Evolutionary conservation across 306 rosid species (phyloP).

Genomic region (Myrica gale): DNA sequence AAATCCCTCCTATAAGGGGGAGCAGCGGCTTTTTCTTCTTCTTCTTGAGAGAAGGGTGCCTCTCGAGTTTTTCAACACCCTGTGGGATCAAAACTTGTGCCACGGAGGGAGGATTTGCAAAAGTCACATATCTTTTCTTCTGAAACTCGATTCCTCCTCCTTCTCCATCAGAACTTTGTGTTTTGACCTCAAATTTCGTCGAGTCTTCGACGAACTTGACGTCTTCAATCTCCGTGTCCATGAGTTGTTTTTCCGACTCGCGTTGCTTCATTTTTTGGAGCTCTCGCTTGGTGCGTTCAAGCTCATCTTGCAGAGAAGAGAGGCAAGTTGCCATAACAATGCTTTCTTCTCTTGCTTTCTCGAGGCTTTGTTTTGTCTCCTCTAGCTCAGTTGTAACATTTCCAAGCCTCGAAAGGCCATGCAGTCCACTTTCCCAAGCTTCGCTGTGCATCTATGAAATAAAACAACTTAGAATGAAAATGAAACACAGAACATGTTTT

Average conservation of each 20-base stretch:
- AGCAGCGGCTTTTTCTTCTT: slow-evolving; percentile 69
- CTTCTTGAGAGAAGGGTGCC: slow-evolving; percentile 68
- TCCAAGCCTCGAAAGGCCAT: slow-evolving; percentile 40
- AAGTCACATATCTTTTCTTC: slow-evolving; percentile 84
- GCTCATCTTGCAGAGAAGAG: slow-evolving; percentile 70
- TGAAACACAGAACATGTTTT: not conserved
- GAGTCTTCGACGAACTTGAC: slow-evolving; percentile 58
- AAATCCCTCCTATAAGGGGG: slow-evolving; percentile 61
- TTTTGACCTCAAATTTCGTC: slow-evolving; percentile 34
- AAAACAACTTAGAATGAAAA: not conserved
- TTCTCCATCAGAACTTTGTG: slow-evolving; percentile 26
- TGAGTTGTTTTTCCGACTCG: slow-evolving; percentile 38
- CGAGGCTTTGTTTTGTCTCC: slow-evolving; percentile 63
- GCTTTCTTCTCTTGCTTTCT: slow-evolving; percentile 75
- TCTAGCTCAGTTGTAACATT: slow-evolving; percentile 64
- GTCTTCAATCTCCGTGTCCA: slow-evolving; percentile 53
- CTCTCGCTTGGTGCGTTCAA: slow-evolving; percentile 64
- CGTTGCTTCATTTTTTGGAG: slow-evolving; percentile 50
- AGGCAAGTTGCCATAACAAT: slow-evolving; percentile 67
- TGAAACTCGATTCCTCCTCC: slow-evolving; percentile 60
- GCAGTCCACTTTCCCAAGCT: slow-evolving; percentile 34
- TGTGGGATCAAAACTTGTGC: slow-evolving; percentile 49
- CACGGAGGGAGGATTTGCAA: slow-evolving; percentile 66
- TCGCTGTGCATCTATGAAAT: slow-evolving; percentile 43
- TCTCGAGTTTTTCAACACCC: slow-evolving; percentile 51